Evolutionary conservation across 148 eudicot genomes (phyloP), one percentile per base, ranked within the genome.

Genomic region (Polygonum aviculare): DNA sequence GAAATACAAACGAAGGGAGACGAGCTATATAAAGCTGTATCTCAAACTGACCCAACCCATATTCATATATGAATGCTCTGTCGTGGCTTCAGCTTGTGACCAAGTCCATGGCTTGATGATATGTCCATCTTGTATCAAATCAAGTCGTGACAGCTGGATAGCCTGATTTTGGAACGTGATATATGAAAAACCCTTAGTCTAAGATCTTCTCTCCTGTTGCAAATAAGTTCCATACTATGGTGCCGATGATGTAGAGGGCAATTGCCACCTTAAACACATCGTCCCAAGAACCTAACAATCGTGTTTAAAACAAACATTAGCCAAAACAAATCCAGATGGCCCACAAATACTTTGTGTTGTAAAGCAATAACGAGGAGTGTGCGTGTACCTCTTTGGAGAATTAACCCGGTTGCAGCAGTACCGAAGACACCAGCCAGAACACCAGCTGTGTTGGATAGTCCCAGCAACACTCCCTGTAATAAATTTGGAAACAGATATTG

Each of bases 351-450:
- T 41, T 6, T 44, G 47, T 10, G 36, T 35, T 39, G 14, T 69
- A 9, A 35, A 69, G 12, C 16, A 57, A 33, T 38, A 15, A 33
- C 10, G 15, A 59, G 60, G 21, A n/a, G 7, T 4, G 8, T 1
- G n/a, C 51, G 45, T 87, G 45, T 87, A 95, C 98, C 97, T 82
- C 84, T 85, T 82, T 92, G 94, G 80, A 94, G 94, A 79, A 92
- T 94, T 84, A 85, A 87, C 75, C 98, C 96, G 31, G 98, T 94
- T 82, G 91, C 97, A 81, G 98, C 98, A 62, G 98, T 95, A 71
- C 96, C 96, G 73, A 95, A 89, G 79, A 95, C 93, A 70, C 97
- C 97, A 82, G 98, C 98, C 59, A 95, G 91, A 67, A 92, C 98
- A 59, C 98, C 97, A 2, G 97, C 97, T 41, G 97, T 95, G 79